These are phyloP conservation scores for Mycoemilia scoparia DNA, from an alignment of 192 early-diverging fungal species.

Conservation along the genomic window DNA sequence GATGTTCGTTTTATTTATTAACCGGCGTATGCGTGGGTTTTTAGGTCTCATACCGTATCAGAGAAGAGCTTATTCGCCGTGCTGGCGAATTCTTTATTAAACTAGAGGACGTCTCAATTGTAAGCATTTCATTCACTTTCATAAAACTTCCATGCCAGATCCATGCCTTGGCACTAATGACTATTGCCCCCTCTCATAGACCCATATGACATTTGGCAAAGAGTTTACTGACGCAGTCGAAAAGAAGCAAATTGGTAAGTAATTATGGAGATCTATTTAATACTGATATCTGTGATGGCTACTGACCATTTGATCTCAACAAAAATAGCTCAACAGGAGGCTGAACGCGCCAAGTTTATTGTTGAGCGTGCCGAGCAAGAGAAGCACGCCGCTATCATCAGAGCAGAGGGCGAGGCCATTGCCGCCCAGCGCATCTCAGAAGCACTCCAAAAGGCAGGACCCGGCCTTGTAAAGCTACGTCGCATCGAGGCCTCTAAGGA, in stretches of 20 bases:
- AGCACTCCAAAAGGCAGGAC: conserved; percentile 78
- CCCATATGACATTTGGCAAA: conserved; percentile 95
- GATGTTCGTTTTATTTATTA: neutral
- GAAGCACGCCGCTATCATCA: conserved; percentile 88
- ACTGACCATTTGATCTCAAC: too few relatives aligned
- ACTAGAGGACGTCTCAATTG: conserved; percentile 95
- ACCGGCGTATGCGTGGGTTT: too few relatives aligned
- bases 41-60: conserved; percentile 82
- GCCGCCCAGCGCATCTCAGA: conserved; percentile 86
- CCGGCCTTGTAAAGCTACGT: conserved; percentile 83
- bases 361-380: conserved; percentile 99
- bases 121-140: too few relatives aligned
- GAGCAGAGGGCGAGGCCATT: conserved; percentile 89
- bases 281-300: too few relatives aligned
- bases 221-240: conserved; percentile 98
- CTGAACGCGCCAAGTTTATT: conserved; percentile 93
- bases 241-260: conserved; percentile 95
- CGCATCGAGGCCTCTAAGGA: conserved; percentile 95
- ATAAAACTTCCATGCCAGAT: conserved; percentile 26
- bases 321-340: conserved; percentile 99
- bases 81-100: conserved; percentile 90
- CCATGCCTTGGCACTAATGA: neutral
- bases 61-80: conserved; percentile 81
- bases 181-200: conserved; percentile 42
- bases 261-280: too few relatives aligned